A percentile compares a stretch with the other conserved stretches of the same genome.
These are phyloP conservation scores for Caloboletus inedulis DNA, from an alignment of 1,284 basidiomycete genomes.

Conservation along the genomic window DNA sequence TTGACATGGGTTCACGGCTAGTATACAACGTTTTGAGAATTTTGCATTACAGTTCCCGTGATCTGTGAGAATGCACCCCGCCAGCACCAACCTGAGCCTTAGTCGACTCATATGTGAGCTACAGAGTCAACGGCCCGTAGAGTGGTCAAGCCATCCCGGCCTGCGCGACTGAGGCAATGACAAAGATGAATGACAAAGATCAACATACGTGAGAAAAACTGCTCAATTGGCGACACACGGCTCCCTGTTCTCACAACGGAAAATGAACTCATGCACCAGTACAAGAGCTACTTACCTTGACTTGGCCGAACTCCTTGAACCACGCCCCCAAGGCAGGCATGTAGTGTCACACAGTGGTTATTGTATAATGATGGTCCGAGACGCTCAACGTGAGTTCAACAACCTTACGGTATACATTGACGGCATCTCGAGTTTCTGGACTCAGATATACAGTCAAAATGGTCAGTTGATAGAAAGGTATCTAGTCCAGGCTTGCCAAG, in stretches of 20 bases:
- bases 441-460: neutral
- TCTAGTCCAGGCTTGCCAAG: constrained; percentile 12
- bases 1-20: no score
- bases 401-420: no score
- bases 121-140: no score
- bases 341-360: no score
- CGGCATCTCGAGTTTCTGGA: neutral
- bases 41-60: neutral
- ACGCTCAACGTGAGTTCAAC: no score
- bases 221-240: neutral
- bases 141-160: no score
- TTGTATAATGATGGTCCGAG: no score
- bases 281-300: neutral
- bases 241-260: neutral
- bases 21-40: neutral
- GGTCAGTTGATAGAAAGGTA: constrained; percentile 17
- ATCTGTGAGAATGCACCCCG: neutral
- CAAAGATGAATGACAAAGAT: neutral
- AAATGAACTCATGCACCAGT: neutral
- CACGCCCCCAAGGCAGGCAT: no score
- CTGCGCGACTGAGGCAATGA: neutral
- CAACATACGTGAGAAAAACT: neutral
- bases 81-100: neutral
- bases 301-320: no score
- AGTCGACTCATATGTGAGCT: no score